Conservation (phyloP, 495 filamentous ascomycete species). For the Oleoguttula mirabilis region DNA sequence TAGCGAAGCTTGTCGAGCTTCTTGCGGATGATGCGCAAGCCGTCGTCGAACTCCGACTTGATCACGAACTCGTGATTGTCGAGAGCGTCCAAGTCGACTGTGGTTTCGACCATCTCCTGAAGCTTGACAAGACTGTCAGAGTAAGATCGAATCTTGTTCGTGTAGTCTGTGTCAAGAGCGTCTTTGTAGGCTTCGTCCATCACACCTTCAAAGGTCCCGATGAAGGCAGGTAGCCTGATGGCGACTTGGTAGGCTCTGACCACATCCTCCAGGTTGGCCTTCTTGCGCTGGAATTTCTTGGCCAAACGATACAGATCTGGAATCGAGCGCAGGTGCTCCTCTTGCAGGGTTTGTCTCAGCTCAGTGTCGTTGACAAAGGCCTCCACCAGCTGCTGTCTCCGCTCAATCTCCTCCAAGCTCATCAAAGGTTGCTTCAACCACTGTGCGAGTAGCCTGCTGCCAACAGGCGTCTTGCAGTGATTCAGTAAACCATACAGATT, state of each 20-base stretch:
- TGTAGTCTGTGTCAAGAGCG: conserved; percentile 78
- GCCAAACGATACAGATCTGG: conserved; percentile 89
- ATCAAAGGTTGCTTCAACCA: conserved; percentile 98
- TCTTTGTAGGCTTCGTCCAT: conserved; percentile 93
- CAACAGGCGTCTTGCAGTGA: conserved; percentile 93
- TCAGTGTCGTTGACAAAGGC: conserved; percentile 91
- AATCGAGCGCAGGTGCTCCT: conserved; percentile 86
- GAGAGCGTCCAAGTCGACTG: conserved; percentile 87
- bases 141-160: conserved; percentile 60
- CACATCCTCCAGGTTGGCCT: conserved; percentile 89
- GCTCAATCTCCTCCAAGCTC: conserved; percentile 79
- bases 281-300: conserved; percentile 84
- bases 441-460: conserved; percentile 79
- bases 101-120: conserved; percentile 97
- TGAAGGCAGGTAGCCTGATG: conserved; percentile 80
- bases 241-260: conserved; percentile 90
- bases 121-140: conserved; percentile 73
- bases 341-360: conserved; percentile 92
- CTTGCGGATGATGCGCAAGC: conserved; percentile 73
- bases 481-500: conserved; percentile 88
- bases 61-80: conserved; percentile 98
- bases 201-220: conserved; percentile 76
- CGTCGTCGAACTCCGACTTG: conserved; percentile 95
- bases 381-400: conserved; percentile 86
- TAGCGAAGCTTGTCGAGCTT: conserved; percentile 74